These are phyloP conservation scores for Globisporangium polare DNA, from an alignment of 352 stramenopile genomes.

Conservation along the genomic window DNA sequence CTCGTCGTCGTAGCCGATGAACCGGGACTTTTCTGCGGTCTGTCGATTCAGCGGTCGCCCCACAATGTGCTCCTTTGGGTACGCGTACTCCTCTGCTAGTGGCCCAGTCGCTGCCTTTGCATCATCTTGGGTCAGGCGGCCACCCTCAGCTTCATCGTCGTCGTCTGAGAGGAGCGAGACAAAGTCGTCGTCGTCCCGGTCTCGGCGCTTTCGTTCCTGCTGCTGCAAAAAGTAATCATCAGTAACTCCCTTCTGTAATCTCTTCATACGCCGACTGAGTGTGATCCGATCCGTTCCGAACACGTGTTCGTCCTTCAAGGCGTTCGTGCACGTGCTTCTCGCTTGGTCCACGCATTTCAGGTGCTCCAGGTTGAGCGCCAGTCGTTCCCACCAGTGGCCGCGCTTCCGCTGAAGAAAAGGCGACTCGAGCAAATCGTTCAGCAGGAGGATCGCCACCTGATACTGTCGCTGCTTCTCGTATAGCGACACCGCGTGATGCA, in stretches of 20 bases:
- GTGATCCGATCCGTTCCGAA: conserved; percentile 50
- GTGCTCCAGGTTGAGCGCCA: conserved; percentile 74
- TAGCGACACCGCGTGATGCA: conserved; percentile 48
- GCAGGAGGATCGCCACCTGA: conserved; percentile 52
- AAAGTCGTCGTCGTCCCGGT: conserved; percentile 8
- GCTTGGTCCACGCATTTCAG: conserved; percentile 60
- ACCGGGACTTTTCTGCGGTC: conserved; percentile 77
- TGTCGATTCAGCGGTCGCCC: conserved; percentile 70
- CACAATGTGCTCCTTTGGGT: conserved; percentile 46
- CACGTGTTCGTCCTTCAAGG: conserved; percentile 51
- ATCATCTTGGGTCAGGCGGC: no score
- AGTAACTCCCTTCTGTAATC: conserved; percentile 29
- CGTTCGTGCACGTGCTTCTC: conserved; percentile 39
- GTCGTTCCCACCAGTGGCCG: conserved; percentile 68
- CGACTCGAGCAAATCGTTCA: conserved; percentile 58
- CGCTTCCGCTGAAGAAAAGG: conserved; percentile 61
- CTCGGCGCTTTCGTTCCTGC: not conserved
- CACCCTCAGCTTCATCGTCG: no score
- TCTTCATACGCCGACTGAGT: conserved; percentile 41
- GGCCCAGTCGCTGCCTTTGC: not conserved
- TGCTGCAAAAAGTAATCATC: not conserved
- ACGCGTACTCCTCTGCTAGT: conserved; percentile 27
- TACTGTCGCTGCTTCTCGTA: conserved; percentile 83
- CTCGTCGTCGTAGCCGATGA: conserved; percentile 86
- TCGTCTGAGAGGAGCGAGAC: conserved; percentile 17